Percentiles rank a stretch among this genome's conserved stretches.
Evolutionary conservation across 176 grass and related monocot genomes (phyloP).

Genomic region (Aechmea fasciata): DNA sequence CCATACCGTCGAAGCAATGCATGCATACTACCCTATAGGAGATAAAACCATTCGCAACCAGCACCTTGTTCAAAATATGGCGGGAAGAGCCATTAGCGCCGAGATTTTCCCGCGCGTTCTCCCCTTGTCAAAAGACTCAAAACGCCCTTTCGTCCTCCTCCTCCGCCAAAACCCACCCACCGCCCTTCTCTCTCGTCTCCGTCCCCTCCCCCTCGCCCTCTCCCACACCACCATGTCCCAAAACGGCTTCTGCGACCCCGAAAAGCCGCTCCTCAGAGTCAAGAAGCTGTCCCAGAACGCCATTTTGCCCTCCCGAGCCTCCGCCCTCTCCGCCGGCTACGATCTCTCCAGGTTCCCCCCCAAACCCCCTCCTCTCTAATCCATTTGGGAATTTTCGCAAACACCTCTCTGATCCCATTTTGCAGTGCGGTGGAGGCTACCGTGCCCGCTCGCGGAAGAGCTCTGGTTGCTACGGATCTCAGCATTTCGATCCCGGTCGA

Average conservation of each 20-base stretch:
- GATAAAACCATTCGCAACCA: too few species aligned
- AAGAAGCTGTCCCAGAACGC: slow-evolving; percentile 24
- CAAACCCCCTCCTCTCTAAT: neutral
- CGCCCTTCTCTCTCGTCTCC: neutral
- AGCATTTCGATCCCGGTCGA: slow-evolving; percentile 16
- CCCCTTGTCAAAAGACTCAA: neutral
- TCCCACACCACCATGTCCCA: neutral
- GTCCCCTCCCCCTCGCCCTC: neutral
- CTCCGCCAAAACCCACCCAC: neutral
- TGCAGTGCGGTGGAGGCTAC: neutral
- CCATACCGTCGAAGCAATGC: too few species aligned
- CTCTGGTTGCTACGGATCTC: slow-evolving; percentile 21
- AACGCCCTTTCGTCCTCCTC: neutral
- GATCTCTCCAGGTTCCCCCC: slow-evolving; percentile 14
- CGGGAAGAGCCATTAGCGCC: neutral
- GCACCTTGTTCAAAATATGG: neutral
- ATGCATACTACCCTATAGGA: too few species aligned
- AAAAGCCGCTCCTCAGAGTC: slow-evolving; percentile 9
- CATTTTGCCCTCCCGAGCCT: slow-evolving; percentile 17
- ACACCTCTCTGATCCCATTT: too few species aligned
- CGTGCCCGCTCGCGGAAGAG: slow-evolving; percentile 18
- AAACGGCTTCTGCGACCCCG: neutral
- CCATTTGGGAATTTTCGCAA: neutral
- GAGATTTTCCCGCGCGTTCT: neutral
- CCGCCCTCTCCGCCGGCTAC: slow-evolving; percentile 14